Evolutionary conservation across 768 basidiomycete genomes (phyloP).

Genomic region (Agrocybe pediades): DNA sequence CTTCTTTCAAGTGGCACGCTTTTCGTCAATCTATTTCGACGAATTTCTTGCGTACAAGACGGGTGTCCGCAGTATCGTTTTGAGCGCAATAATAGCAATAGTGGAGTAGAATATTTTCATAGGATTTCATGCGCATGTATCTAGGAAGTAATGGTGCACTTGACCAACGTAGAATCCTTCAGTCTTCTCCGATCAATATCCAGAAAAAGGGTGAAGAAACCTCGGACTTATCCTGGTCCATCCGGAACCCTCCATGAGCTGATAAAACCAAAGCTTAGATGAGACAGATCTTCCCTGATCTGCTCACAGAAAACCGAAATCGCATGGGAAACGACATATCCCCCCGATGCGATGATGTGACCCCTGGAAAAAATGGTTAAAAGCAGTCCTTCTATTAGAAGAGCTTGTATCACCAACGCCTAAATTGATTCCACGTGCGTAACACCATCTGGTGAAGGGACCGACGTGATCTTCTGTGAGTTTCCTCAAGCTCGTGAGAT

Average conservation of each 20-base stretch:
- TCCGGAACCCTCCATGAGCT: background rate
- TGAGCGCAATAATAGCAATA: background rate
- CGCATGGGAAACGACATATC: no score
- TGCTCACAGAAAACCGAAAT: no score
- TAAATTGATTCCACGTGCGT: background rate
- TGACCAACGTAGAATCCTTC: no score
- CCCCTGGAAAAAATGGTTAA: no score
- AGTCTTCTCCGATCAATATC: background rate
- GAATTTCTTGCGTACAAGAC: background rate
- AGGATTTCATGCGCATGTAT: background rate
- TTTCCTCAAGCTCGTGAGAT: background rate
- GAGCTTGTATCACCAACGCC: no score
- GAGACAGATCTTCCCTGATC: background rate
- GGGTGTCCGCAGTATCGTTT: background rate
- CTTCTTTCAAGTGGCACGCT: background rate
- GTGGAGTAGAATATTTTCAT: background rate
- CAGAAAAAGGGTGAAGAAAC: background rate
- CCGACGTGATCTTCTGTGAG: background rate
- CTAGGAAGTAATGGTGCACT: no score
- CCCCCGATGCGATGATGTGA: no score
- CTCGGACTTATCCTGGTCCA: background rate
- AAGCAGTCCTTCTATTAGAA: no score
- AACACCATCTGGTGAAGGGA: background rate
- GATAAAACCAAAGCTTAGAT: background rate
- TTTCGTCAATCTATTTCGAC: background rate